phyloP scores from a whole-genome alignment of 2,329 filamentous ascomycete genomes.

The Penicillium sp. region DNA sequence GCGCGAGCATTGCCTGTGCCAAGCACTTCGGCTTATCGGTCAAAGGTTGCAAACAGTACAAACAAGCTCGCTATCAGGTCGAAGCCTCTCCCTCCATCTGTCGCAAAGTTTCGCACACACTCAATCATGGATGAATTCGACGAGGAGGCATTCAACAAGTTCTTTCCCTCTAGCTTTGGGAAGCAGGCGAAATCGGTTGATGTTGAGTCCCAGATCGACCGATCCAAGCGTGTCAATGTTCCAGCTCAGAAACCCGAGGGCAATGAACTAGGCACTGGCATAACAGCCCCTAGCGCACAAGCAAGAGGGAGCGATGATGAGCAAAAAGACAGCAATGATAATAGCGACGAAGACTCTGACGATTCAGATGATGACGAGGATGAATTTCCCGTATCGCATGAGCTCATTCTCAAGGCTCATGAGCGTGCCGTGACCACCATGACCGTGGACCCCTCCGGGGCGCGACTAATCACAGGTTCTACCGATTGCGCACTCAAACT shows the following conservation, averaged over 20 bases:
- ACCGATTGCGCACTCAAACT: conserved; percentile 89
- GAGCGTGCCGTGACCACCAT: conserved; percentile 81
- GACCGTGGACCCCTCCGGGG: conserved; percentile 80
- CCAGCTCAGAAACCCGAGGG: conserved; percentile 34
- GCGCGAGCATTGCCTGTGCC: background rate
- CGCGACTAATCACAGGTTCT: conserved; percentile 83
- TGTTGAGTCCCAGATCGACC: conserved; percentile 76
- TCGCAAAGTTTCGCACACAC: conserved; percentile 8
- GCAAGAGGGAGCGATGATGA: conserved; percentile 30
- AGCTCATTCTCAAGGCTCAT: conserved; percentile 89
- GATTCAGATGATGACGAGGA: conserved; percentile 69
- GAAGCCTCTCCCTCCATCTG: conserved; percentile 9
- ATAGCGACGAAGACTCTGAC: conserved; percentile 49
- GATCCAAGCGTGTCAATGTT: conserved; percentile 63
- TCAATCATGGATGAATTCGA: conserved; percentile 46
- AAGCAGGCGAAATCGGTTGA: conserved; percentile 74
- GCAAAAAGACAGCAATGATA: conserved; percentile 41
- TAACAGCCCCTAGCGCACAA: conserved; percentile 24
- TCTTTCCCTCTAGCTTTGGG: conserved; percentile 80
- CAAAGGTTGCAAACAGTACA: conserved; percentile 26
- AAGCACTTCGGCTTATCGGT: conserved; percentile 2
- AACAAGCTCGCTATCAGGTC: conserved; percentile 27
- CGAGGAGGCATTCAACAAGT: conserved; percentile 52
- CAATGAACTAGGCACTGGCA: conserved; percentile 24
- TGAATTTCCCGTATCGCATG: conserved; percentile 88